phyloP scores from a whole-genome alignment of 169 alveolate species.

The Plasmodium reichenowi region DNA sequence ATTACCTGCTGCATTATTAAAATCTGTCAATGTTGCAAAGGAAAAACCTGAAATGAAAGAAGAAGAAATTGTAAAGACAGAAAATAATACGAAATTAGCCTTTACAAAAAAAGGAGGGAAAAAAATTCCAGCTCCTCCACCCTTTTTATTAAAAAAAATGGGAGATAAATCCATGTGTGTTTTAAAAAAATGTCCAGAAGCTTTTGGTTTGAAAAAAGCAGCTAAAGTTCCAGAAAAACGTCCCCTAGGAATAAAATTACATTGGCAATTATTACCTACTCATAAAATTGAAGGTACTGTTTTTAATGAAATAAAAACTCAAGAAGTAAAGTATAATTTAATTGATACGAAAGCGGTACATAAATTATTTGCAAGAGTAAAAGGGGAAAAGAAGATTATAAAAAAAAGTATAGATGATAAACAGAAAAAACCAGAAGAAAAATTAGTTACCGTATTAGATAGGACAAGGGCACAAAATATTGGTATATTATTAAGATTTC shows the following conservation, averaged over 20 bases:
- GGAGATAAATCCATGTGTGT: conserved; percentile 27
- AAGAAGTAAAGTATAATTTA: conserved; percentile 64
- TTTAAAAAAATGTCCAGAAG: conserved; percentile 71
- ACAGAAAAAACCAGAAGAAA: conserved; percentile 66
- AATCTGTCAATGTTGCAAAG: background rate
- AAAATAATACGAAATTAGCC: background rate
- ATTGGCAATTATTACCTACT: conserved; percentile 76
- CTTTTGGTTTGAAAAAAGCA: conserved; percentile 9
- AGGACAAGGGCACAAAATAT: conserved; percentile 84
- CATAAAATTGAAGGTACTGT: conserved; percentile 77
- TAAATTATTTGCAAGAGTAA: conserved; percentile 70
- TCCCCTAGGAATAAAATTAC: conserved; percentile 74
- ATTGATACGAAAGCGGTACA: conserved; percentile 76
- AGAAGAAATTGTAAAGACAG: conserved; percentile 5
- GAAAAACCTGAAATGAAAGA: background rate
- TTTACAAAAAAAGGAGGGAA: conserved; percentile 55
- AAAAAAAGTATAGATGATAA: conserved; percentile 28
- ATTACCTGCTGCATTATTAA: conserved; percentile 36
- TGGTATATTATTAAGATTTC: conserved; percentile 83
- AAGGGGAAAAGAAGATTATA: conserved; percentile 54
- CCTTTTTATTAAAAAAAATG: conserved; percentile 37
- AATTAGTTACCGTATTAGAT: conserved; percentile 79
- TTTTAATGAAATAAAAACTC: conserved; percentile 68
- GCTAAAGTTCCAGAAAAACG: conserved; percentile 70
- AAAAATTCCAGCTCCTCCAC: conserved; percentile 54